Base-by-base conservation (phyloP, 495 filamentous ascomycete genomes). In the Aspergillus hancockii region DNA sequence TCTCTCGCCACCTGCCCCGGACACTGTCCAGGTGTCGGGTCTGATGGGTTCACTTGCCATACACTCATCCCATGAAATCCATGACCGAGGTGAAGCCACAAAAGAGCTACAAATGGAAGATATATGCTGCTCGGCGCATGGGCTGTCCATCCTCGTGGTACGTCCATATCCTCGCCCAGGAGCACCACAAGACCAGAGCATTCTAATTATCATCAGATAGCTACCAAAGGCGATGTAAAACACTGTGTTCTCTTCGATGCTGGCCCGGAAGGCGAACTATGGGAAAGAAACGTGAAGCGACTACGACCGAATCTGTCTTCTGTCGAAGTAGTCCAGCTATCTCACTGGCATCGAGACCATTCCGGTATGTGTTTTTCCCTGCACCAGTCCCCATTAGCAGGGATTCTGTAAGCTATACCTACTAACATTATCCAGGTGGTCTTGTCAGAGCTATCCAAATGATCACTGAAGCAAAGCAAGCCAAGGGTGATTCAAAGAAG, bases 321-420 rank as follows among this genome's bases (percentile, higher is more conserved):
- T 63, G 82, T 96, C 41, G 88, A 90, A 59, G 79, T 84, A 36
- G 74, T 96, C 10, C 90, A 93, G 64, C 83, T 96, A 0, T 95
- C 79, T 7, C 85, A 87, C 59, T 87, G 83, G 84, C 85, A 87
- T 72, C 80, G 84, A 25, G 85, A 87, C 58, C 85, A 87, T 65
- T 82, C 78, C 43, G 79, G 75, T 76, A 31, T 21, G 66, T 67
- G 8, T 8, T 43, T 21, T 21, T 18, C 18, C 13, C 30, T 47
- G 4, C 18, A 21, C 21, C 25, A n/a, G 13, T n/a, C 1, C 21
- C 34, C 13, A 8, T 28, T 6, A 2, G 23, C 9, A 16, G 12
- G n/a, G 9, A 7, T 28, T 16, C 21, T 13, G 13, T 2, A 23
- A 25, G n/a, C 23, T 32, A n/a, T 31, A 10, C 16, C 12, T 19